phyloP scores from a whole-genome alignment of 169 alveolate species.

The Perkinsus marinus region DNA sequence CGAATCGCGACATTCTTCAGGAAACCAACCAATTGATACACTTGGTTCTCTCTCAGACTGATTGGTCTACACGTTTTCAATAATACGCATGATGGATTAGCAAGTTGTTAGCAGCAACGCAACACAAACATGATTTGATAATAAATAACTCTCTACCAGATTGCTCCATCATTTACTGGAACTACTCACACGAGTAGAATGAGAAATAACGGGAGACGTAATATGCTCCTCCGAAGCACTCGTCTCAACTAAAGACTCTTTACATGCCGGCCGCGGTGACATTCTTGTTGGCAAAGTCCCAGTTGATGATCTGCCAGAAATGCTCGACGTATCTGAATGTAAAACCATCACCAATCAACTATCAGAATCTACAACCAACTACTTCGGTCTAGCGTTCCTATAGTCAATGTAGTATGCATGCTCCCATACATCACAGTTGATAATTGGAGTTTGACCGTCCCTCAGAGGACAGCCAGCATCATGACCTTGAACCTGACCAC shows the following conservation, averaged over 20 bases:
- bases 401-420: slow-evolving; percentile 70
- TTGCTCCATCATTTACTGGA: background rate
- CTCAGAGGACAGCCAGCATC: slow-evolving; percentile 19
- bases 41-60: no score
- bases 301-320: slow-evolving; percentile 69
- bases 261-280: slow-evolving; percentile 5
- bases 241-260: no score
- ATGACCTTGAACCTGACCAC: slow-evolving; percentile 14
- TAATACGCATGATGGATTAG: no score
- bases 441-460: slow-evolving; percentile 40
- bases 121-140: background rate
- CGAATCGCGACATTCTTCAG: no score
- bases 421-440: slow-evolving; percentile 83
- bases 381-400: slow-evolving; percentile 8
- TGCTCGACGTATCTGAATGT: slow-evolving; percentile 37
- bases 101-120: no score
- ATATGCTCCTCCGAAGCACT: no score
- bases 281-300: slow-evolving; percentile 55
- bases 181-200: background rate
- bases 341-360: background rate
- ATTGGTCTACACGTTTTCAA: no score
- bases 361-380: background rate
- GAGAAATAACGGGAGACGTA: background rate
- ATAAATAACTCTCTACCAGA: background rate
- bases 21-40: no score